A percentile compares a stretch with the other conserved stretches of the same genome.
Evolutionary conservation across 805 yeast species (phyloP).

Genomic region (Metschnikowia cubensis): DNA sequence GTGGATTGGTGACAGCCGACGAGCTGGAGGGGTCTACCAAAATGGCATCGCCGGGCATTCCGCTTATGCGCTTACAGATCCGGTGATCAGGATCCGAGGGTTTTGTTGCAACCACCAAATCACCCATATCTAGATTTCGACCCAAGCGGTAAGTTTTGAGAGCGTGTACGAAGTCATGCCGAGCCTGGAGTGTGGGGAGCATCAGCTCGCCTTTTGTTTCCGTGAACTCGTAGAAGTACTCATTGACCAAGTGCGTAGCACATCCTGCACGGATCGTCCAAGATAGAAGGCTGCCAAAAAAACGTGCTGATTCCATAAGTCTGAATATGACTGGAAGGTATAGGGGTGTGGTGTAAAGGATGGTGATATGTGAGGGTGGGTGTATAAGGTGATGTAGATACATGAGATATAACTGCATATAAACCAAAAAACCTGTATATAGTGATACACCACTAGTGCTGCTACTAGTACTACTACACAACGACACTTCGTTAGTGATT

Average conservation of each 20-base stretch:
- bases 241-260: conserved; percentile 60
- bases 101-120: conserved; percentile 79
- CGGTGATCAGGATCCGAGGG: conserved; percentile 84
- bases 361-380: background rate
- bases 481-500: too few relatives aligned
- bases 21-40: conserved; percentile 73
- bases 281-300: conserved; percentile 35
- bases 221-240: conserved; percentile 66
- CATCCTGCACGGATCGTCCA: conserved; percentile 61
- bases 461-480: too few relatives aligned
- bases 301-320: conserved; percentile 22
- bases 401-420: too few relatives aligned
- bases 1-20: conserved; percentile 36
- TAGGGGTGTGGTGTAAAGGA: background rate
- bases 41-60: conserved; percentile 92
- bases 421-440: too few relatives aligned
- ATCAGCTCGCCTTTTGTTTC: conserved; percentile 91
- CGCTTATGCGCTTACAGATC: conserved; percentile 90
- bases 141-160: conserved; percentile 64
- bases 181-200: conserved; percentile 81
- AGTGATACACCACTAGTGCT: too few relatives aligned
- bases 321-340: background rate
- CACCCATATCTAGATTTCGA: conserved; percentile 69
- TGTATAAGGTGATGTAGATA: too few relatives aligned
- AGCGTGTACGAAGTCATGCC: conserved; percentile 76